These are phyloP conservation scores for Termitomyces sp. DNA, from an alignment of 1,284 basidiomycete genomes.

Conservation along the genomic window DNA sequence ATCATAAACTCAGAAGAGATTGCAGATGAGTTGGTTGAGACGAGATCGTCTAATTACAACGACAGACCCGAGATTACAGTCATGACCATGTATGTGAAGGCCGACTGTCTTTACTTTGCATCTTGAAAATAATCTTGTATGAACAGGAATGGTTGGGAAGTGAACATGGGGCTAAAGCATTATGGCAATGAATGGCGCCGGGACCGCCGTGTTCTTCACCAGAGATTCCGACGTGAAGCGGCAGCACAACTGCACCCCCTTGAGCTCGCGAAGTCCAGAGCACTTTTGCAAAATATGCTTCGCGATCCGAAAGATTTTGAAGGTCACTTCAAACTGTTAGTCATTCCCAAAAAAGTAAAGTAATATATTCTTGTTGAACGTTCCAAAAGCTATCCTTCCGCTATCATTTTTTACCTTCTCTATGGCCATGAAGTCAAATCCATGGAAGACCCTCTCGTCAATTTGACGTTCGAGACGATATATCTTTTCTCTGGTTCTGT, in stretches of 20 bases:
- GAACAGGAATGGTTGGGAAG: constrained; percentile 22
- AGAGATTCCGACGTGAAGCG: constrained; percentile 23
- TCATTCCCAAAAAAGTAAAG: background rate
- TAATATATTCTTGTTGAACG: background rate
- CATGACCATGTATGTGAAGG: constrained; percentile 18
- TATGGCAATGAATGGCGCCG: constrained; percentile 26
- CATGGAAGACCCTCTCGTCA: constrained; percentile 25
- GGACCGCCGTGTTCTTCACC: constrained; percentile 26
- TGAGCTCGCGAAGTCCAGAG: constrained; percentile 21
- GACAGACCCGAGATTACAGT: constrained; percentile 30
- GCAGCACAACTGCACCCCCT: constrained; percentile 18
- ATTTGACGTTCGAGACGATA: constrained; percentile 20
- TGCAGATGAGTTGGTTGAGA: constrained; percentile 37
- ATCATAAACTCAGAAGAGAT: constrained; percentile 35
- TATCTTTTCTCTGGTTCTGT: constrained; percentile 6
- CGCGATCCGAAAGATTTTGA: constrained; percentile 15
- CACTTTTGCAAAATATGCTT: constrained; percentile 22
- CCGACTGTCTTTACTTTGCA: background rate
- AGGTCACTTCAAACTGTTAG: constrained; percentile 25
- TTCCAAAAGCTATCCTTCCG: constrained; percentile 21
- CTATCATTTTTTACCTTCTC: constrained; percentile 24
- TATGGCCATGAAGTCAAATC: constrained; percentile 28
- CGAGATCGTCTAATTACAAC: constrained; percentile 38
- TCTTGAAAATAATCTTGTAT: background rate
- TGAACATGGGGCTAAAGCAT: constrained; percentile 20